Conservation (phyloP, 2,329 filamentous ascomycete species). For the Calonectria pauciramosa region DNA sequence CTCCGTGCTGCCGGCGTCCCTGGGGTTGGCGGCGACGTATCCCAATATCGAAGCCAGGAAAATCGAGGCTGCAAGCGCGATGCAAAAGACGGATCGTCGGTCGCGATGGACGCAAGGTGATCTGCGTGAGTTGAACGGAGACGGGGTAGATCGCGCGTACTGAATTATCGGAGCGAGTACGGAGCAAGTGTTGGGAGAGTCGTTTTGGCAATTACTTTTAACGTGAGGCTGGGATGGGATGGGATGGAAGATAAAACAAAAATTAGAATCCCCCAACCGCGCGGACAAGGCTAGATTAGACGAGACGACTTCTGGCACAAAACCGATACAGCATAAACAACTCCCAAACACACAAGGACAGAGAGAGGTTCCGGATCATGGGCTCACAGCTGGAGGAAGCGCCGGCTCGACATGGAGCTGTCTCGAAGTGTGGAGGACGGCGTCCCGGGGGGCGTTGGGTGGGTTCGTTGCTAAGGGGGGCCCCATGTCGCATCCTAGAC, state of each 20-base stretch:
- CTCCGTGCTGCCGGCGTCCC: slow-evolving; percentile 45
- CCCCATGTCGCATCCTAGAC: slow-evolving; percentile 39
- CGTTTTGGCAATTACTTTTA: neutral
- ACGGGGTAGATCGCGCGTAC: neutral
- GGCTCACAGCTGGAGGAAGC: slow-evolving; percentile 40
- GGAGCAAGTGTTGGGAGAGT: slow-evolving; percentile 1
- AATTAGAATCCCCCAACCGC: neutral
- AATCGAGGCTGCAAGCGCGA: neutral
- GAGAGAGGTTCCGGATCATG: slow-evolving; percentile 41
- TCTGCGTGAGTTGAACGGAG: slow-evolving; percentile 16
- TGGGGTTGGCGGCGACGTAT: slow-evolving; percentile 35
- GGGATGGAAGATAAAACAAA: slow-evolving; percentile 14
- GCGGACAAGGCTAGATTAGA: slow-evolving; percentile 21
- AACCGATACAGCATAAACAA: slow-evolving; percentile 36
- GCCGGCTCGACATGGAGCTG: slow-evolving; percentile 49
- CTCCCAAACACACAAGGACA: slow-evolving; percentile 38
- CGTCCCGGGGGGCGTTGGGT: slow-evolving; percentile 30
- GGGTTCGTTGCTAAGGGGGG: slow-evolving; percentile 41
- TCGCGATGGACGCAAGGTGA: neutral
- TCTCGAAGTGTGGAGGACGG: slow-evolving; percentile 50
- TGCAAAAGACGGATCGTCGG: neutral
- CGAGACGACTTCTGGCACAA: slow-evolving; percentile 20
- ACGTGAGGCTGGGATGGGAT: slow-evolving; percentile 15
- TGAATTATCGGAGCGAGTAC: slow-evolving; percentile 4
- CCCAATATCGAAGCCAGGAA: neutral